Percentiles rank a stretch among this genome's conserved stretches.
These are phyloP conservation scores for Solanum boliviense DNA, from an alignment of 257 asterid species.

Conservation along the genomic window DNA sequence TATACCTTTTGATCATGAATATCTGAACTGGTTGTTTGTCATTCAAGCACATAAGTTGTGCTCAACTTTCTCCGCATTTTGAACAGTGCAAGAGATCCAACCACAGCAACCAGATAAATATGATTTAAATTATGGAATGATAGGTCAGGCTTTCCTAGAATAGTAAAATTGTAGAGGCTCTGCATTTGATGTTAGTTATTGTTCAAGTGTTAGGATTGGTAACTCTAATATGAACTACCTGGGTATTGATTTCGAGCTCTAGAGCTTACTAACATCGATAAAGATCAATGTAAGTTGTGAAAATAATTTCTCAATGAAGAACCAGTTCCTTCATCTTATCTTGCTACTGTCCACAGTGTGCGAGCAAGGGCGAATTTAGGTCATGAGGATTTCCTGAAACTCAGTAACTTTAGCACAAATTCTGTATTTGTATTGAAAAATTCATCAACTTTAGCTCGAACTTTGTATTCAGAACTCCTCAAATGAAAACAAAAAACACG, in stretches of 20 bases:
- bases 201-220: not conserved
- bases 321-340: not conserved
- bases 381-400: no score
- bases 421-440: fast-evolving
- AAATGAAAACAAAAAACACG: not conserved
- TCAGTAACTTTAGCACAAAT: fast-evolving
- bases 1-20: not conserved
- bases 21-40: not conserved
- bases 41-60: not conserved
- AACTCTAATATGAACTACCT: not conserved
- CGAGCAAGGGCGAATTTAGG: no score
- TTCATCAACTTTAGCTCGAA: not conserved
- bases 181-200: no score
- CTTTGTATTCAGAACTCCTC: not conserved
- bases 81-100: no score
- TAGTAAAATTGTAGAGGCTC: no score
- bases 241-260: not conserved
- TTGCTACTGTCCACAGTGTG: not conserved
- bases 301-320: not conserved
- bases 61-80: not conserved
- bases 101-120: no score
- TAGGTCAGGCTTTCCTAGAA: no score
- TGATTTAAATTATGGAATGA: no score
- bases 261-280: not conserved
- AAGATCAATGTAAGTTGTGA: not conserved